Conservation (phyloP, 2,329 filamentous ascomycete genomes). For the Trichoderma guizhouense region DNA sequence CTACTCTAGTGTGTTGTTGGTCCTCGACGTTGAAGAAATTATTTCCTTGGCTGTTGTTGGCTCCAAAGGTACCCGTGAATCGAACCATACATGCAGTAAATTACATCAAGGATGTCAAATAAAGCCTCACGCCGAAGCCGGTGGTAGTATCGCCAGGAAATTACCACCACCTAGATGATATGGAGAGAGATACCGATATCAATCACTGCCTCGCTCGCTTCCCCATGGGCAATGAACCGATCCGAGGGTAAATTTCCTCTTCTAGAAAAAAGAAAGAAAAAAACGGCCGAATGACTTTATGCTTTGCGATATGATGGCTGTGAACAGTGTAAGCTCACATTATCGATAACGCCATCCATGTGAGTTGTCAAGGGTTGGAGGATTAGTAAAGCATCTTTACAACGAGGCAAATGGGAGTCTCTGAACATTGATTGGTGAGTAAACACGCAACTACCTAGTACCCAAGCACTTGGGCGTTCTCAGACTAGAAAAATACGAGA, state of each 20-base stretch:
- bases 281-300: neutral
- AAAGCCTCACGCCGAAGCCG: neutral
- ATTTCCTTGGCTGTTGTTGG: neutral
- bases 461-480: neutral
- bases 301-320: neutral
- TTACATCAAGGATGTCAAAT: neutral
- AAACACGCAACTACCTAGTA: neutral
- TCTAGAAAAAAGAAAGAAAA: neutral
- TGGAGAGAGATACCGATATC: neutral
- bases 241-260: neutral
- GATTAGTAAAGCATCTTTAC: neutral
- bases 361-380: neutral
- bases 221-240: neutral
- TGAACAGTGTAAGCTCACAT: neutral
- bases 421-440: neutral
- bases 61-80: neutral
- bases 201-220: neutral
- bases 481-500: neutral
- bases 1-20: neutral
- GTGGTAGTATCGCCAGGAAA: neutral
- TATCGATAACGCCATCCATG: neutral
- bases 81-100: neutral
- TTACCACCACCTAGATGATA: neutral
- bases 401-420: neutral
- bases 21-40: neutral